These are phyloP conservation scores for Picea glauca DNA, from an alignment of 75 land plant genomes.

Conservation along the genomic window DNA sequence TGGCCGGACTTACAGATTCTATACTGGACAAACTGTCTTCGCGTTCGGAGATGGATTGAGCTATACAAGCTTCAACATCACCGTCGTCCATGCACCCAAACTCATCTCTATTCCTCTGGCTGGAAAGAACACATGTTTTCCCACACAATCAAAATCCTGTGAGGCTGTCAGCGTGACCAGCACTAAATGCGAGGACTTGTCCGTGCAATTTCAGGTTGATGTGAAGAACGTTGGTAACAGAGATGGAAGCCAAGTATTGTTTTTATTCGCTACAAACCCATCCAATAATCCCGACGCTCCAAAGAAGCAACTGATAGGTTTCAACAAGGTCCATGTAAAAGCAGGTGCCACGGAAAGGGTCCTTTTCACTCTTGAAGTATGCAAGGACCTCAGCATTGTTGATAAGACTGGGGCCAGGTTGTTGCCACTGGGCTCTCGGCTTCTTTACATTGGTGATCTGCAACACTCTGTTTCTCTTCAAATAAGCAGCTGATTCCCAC, in stretches of 20 bases:
- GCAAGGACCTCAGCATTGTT: constrained; percentile 64
- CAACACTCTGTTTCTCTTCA: constrained; percentile 36
- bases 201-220: constrained; percentile 39
- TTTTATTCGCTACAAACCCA: constrained; percentile 53
- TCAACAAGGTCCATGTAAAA: constrained; percentile 43
- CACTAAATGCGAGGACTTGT: constrained; percentile 23
- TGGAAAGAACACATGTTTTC: constrained; percentile 26
- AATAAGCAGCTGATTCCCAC: not conserved
- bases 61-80: constrained; percentile 55
- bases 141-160: constrained; percentile 25
- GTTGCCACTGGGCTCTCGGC: constrained; percentile 51
- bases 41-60: constrained; percentile 88
- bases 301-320: constrained; percentile 55
- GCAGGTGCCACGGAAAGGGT: constrained; percentile 27
- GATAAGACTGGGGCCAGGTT: constrained; percentile 54
- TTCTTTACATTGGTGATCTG: constrained; percentile 51
- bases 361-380: constrained; percentile 50
- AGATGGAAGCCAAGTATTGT: constrained; percentile 55
- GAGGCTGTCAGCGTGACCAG: constrained; percentile 9
- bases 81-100: constrained; percentile 45
- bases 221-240: constrained; percentile 45
- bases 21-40: constrained; percentile 64
- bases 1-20: constrained; percentile 90
- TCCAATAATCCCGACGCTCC: constrained; percentile 24
- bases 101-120: constrained; percentile 19